Base-by-base conservation (phyloP, 148 eudicot species). In the Rhododendron ovatum region DNA sequence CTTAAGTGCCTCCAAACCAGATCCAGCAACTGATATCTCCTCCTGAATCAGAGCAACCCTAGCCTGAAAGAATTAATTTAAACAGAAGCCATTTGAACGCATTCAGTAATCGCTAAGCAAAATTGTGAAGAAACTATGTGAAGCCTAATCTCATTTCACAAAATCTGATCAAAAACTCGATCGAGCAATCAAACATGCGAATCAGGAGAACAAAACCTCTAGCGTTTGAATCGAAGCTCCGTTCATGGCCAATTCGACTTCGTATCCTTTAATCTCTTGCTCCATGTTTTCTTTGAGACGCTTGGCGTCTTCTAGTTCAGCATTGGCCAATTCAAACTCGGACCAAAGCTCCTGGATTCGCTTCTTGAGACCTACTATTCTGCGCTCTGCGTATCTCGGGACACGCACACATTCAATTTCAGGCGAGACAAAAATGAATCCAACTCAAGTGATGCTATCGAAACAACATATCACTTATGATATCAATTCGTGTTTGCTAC, bases 181-280 rank as follows among this genome's bases (percentile, higher is more conserved):
- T 48, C 13, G 0, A 48, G 51, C 11, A 48, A 48, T 37, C 41
- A 7, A 24, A 55, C 61, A 39, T 59, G 7, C 4, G 18, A n/a
- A 82, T 51, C 57, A 48, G 28, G 82, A 84, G 87, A 83, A 82
- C 0, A 1, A 20, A 76, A 91, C 96, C 96, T 94, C 92, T 87
- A 94, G 89, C 87, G 91, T 87, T 89, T 91, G 93, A 50, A 90
- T 88, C 2, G 95, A 91, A 88, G 96, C 82, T 69, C 90, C 92
- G 73, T 45, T 90, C 83, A 92, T 92, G 43, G 96, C 92, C 45
- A 93, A 82, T 91, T 94, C 94, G 85, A 94, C 93, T 86, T 93
- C 97, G 53, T 90, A 93, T 85, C 96, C 96, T 83, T 87, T 93
- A 53, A 96, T 83, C 88, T 93, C 96, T 88, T 92, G 93, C 80